Percentiles rank a stretch among this genome's conserved stretches.
phyloP scores from a whole-genome alignment of 345 rosid genomes.

The Gynandropsis gynandra region DNA sequence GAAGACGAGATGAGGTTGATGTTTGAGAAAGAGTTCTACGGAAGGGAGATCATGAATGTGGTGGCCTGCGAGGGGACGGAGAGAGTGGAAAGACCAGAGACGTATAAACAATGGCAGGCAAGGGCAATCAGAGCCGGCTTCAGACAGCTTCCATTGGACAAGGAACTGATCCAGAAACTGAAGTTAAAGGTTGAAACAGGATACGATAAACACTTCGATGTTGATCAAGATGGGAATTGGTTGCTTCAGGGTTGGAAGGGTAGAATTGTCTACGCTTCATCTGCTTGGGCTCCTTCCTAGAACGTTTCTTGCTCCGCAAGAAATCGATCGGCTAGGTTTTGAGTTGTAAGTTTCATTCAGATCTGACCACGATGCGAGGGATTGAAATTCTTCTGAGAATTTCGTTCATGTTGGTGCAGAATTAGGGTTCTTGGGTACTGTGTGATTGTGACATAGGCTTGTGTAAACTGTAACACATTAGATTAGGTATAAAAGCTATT shows the following conservation, averaged over 20 bases:
- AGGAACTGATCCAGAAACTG: slow-evolving; percentile 35
- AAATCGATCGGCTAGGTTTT: slow-evolving; percentile 9
- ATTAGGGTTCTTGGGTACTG: slow-evolving; percentile 18
- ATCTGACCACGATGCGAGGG: no score
- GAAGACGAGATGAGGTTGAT: slow-evolving; percentile 48
- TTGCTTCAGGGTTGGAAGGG: slow-evolving; percentile 88
- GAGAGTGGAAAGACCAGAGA: slow-evolving; percentile 81
- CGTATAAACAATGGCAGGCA: slow-evolving; percentile 70
- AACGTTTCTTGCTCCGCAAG: slow-evolving; percentile 11
- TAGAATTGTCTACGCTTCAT: slow-evolving; percentile 52
- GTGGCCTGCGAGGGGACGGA: slow-evolving; percentile 73
- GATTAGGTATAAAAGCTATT: no score
- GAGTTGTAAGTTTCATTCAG: slow-evolving; percentile 7
- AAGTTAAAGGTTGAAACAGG: slow-evolving; percentile 28
- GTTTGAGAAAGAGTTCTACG: slow-evolving; percentile 57
- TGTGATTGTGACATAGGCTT: no score
- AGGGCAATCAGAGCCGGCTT: slow-evolving; percentile 60
- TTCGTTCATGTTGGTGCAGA: no score
- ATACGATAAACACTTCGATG: slow-evolving; percentile 45
- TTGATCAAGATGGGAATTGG: slow-evolving; percentile 58
- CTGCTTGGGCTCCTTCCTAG: slow-evolving; percentile 54
- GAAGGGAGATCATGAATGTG: slow-evolving; percentile 51
- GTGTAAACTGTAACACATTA: no score
- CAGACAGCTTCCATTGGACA: slow-evolving; percentile 46
- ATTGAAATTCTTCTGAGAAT: no score